These are phyloP conservation scores for Penicillium sp. DNA, from an alignment of 2,329 filamentous ascomycete species.

Conservation along the genomic window DNA sequence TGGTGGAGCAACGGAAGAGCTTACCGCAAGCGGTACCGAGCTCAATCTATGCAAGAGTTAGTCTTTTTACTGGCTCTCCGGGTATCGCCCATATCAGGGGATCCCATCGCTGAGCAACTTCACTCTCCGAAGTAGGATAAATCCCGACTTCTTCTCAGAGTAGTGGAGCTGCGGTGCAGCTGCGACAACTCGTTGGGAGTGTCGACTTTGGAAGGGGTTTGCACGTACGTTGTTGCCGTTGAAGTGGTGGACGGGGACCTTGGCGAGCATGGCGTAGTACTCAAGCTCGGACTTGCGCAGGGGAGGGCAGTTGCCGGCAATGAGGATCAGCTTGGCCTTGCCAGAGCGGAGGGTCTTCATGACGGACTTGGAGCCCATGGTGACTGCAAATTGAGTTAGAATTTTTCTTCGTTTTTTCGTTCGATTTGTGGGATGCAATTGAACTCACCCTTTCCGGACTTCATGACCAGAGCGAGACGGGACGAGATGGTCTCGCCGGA, in stretches of 20 bases:
- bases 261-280: slow-evolving; percentile 90
- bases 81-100: slow-evolving; percentile 16
- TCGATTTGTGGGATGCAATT: not conserved
- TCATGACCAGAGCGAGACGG: slow-evolving; percentile 71
- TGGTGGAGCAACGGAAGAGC: slow-evolving; percentile 97
- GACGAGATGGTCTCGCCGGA: slow-evolving; percentile 79
- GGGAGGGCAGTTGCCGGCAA: slow-evolving; percentile 93
- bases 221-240: slow-evolving; percentile 96
- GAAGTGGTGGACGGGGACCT: slow-evolving; percentile 98
- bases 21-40: slow-evolving; percentile 98
- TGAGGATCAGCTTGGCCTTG: slow-evolving; percentile 99
- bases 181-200: slow-evolving; percentile 15
- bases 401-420: not conserved
- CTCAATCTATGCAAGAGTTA: slow-evolving; percentile 74
- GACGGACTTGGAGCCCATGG: slow-evolving; percentile 85
- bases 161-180: slow-evolving; percentile 31
- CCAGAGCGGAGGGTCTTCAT: slow-evolving; percentile 90
- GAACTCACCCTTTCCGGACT: slow-evolving; percentile 51
- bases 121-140: slow-evolving; percentile 31
- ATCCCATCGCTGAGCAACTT: slow-evolving; percentile 36
- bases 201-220: slow-evolving; percentile 20
- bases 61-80: slow-evolving; percentile 31
- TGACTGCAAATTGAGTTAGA: slow-evolving; percentile 57
- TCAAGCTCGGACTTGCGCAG: slow-evolving; percentile 98
- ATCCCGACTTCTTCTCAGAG: slow-evolving; percentile 30